Percentiles rank a stretch among this genome's conserved stretches.
Conservation (phyloP, 208 protist genomes). For the Blastocrithidia nonstop region DNA sequence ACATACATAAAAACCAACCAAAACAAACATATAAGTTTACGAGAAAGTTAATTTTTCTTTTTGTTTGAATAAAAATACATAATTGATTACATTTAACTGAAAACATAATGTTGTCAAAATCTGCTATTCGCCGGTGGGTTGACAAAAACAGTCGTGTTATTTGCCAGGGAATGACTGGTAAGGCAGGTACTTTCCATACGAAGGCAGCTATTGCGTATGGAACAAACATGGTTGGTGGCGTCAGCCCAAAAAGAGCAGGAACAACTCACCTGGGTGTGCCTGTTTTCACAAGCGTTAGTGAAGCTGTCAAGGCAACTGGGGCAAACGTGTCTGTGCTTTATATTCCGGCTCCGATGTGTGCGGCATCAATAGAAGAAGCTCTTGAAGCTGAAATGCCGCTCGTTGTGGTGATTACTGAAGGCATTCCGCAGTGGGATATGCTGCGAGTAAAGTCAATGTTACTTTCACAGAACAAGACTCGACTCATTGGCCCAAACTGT, state of each 20-base stretch:
- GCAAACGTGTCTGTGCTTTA: slow-evolving; percentile 95
- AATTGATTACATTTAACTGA: not conserved
- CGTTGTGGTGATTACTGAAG: slow-evolving; percentile 98
- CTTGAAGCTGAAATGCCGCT: slow-evolving; percentile 95
- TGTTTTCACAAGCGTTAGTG: slow-evolving; percentile 86
- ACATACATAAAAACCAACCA: not conserved
- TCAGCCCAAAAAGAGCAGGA: slow-evolving; percentile 94
- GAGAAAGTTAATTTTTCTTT: not conserved
- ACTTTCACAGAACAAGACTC: slow-evolving; percentile 85
- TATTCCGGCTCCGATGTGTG: slow-evolving; percentile 93
- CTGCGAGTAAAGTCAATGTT: slow-evolving; percentile 89
- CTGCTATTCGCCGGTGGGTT: slow-evolving; percentile 51
- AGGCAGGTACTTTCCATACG: slow-evolving; percentile 96
- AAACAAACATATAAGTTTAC: slow-evolving; percentile 6
- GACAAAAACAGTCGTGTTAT: slow-evolving; percentile 96
- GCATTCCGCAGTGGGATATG: slow-evolving; percentile 98
- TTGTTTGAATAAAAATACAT: not conserved
- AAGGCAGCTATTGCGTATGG: slow-evolving; percentile 96
- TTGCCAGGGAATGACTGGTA: slow-evolving; percentile 98
- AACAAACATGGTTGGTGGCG: slow-evolving; percentile 97
- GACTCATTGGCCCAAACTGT: slow-evolving; percentile 98
- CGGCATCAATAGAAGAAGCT: slow-evolving; percentile 92
- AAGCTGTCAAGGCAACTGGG: slow-evolving; percentile 86
- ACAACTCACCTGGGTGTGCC: slow-evolving; percentile 88
- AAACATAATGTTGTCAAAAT: slow-evolving; percentile 39